A percentile compares a stretch with the other conserved stretches of the same genome.
phyloP scores from a whole-genome alignment of 148 eudicot species.

The Vaccinium myrtillus region DNA sequence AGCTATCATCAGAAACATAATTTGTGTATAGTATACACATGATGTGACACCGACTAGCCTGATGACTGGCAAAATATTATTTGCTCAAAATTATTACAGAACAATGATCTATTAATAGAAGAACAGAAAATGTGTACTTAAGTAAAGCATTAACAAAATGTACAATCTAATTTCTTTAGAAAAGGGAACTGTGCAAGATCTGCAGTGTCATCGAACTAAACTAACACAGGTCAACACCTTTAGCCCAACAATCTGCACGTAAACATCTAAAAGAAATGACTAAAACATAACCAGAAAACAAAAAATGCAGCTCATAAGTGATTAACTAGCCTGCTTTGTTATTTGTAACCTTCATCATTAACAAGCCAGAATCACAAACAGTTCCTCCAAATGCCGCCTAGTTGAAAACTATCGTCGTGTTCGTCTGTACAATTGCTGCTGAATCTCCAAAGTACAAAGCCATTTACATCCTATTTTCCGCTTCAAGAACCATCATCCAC shows the following conservation, averaged over 20 bases:
- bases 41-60: background rate
- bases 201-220: background rate
- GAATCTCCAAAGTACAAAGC: background rate
- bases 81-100: background rate
- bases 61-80: background rate
- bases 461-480: background rate
- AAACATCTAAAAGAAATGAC: background rate
- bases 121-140: background rate
- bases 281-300: background rate
- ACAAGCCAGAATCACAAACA: background rate
- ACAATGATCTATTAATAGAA: background rate
- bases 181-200: background rate
- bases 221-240: background rate
- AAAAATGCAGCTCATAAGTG: constrained; percentile 1
- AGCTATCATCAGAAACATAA: background rate
- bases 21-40: background rate
- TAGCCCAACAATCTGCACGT: background rate
- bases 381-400: background rate
- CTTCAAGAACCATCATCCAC: background rate
- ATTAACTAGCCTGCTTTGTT: background rate
- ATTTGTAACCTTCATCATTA: background rate
- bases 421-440: background rate
- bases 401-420: background rate
- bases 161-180: background rate
- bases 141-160: background rate